Conservation (phyloP, 2,329 filamentous ascomycete genomes). For the Penicillium sp. region DNA sequence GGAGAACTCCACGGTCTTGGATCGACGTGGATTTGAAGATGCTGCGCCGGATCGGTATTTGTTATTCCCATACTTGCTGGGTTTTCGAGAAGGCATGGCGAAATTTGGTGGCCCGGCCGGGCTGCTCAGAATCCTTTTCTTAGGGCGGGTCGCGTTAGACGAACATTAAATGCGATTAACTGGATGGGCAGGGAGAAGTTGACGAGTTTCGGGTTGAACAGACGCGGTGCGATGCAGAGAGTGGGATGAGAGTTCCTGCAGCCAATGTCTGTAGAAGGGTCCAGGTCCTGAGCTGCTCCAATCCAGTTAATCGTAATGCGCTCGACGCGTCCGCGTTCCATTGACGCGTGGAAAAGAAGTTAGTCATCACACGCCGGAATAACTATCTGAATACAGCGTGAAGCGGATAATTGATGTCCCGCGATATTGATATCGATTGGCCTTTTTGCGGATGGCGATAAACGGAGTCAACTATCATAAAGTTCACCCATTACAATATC, state of each 20-base stretch:
- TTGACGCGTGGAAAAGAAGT: constrained; percentile 25
- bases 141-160: constrained; percentile 11
- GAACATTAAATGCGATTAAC: constrained; percentile 25
- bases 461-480: not conserved
- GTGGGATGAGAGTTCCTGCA: constrained; percentile 2
- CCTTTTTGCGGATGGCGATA: not conserved
- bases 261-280: constrained; percentile 14
- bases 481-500: constrained; percentile 10
- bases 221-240: not conserved
- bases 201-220: not conserved
- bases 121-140: constrained; percentile 23
- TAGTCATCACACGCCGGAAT: constrained; percentile 25
- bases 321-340: constrained; percentile 37
- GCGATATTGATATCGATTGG: constrained; percentile 9
- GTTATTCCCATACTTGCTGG: constrained; percentile 66
- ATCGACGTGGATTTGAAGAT: constrained; percentile 53
- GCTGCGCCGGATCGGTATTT: constrained; percentile 49
- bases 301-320: constrained; percentile 19
- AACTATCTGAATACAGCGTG: constrained; percentile 13
- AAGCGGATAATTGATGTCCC: constrained; percentile 11
- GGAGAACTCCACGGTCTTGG: constrained; percentile 78
- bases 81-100: constrained; percentile 51
- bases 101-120: constrained; percentile 24
- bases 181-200: not conserved
- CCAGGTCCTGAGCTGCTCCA: constrained; percentile 13